Evolutionary conservation across 1,284 basidiomycete genomes (phyloP), one percentile per base, ranked within the genome.

Genomic region (Boletus mariae): DNA sequence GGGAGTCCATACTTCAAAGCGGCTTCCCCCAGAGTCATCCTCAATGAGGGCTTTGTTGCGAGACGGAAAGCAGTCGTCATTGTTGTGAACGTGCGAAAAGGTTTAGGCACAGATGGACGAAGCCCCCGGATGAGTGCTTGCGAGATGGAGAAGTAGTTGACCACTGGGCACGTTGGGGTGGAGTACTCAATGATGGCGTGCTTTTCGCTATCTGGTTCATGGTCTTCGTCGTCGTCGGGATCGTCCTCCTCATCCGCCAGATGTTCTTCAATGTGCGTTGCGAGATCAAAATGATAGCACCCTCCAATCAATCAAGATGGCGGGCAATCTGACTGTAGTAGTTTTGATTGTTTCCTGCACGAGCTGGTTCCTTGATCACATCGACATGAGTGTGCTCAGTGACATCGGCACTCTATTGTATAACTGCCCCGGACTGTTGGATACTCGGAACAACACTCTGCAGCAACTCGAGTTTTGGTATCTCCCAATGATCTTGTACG

Each of bases 381-480:
- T 35, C 5, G 6, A 45, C 23, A 34, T 52, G 50, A 5, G 45
- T 29, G 23, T 46, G 50, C 23, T 45, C 44, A 9, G 28, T 51
- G 10, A 45, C 11, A 15, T 51, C 35, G 2, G 50, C 50, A n/a
- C n/a, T 45, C 44, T 37, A 51, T 26, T 51, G 49, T 9, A 45
- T 45, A 3, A 8, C 26, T 5, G 47, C 41, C 1, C 54, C 47
- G 5, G 38, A 47, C 4, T 35, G 32, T 11, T 5, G 4, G 7
- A 46, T 52, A 6, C 46, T 34, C 15, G 29, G 5, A 17, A 46
- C 31, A 0, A 56, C 23, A 6, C 47, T 56, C 45, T 71, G 70
- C 2, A 73, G 42, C 17, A 70, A 59, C 53, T 72, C 67, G 0
- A 72, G 57, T 45, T 71, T 72, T 3, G 52, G 45, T 3, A 57